phyloP scores from a whole-genome alignment of 257 asterid species.

The Echium plantagineum region DNA sequence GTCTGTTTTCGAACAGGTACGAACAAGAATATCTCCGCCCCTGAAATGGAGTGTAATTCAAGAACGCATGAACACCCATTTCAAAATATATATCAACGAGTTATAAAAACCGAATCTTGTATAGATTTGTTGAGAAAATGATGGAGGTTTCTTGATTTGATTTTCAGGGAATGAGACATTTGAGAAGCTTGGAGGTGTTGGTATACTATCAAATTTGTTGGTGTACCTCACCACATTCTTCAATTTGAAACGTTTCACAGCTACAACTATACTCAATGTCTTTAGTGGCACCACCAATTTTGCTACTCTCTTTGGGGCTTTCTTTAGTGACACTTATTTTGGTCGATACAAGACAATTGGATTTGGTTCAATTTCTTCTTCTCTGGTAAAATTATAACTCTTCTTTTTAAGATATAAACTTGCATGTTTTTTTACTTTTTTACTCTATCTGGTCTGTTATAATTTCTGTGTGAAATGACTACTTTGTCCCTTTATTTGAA shows the following conservation, averaged over 20 bases:
- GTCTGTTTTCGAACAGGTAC: no score
- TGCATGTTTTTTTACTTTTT: no score
- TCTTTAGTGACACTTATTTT: slow-evolving; percentile 45
- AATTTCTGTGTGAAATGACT: no score
- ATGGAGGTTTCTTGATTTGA: neutral
- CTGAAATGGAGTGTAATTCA: no score
- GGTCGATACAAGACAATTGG: slow-evolving; percentile 70
- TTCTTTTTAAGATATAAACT: no score
- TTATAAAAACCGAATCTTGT: neutral
- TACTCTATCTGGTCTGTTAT: no score
- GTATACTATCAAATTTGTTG: slow-evolving; percentile 45
- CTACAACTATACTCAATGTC: slow-evolving; percentile 40
- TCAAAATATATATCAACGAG: no score
- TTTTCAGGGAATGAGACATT: slow-evolving; percentile 64
- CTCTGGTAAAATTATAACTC: slow-evolving; percentile 29
- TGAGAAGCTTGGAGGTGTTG: slow-evolving; percentile 83
- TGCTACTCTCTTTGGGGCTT: slow-evolving; percentile 65
- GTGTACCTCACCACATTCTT: slow-evolving; percentile 59
- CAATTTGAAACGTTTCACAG: slow-evolving; percentile 47
- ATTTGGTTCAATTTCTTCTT: slow-evolving; percentile 40
- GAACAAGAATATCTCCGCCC: no score
- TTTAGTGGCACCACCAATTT: slow-evolving; percentile 66
- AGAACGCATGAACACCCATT: no score
- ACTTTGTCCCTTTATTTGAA: no score
- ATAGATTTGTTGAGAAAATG: neutral